Conservation (phyloP, 2,329 filamentous ascomycete genomes). For the Penicillium sp. region DNA sequence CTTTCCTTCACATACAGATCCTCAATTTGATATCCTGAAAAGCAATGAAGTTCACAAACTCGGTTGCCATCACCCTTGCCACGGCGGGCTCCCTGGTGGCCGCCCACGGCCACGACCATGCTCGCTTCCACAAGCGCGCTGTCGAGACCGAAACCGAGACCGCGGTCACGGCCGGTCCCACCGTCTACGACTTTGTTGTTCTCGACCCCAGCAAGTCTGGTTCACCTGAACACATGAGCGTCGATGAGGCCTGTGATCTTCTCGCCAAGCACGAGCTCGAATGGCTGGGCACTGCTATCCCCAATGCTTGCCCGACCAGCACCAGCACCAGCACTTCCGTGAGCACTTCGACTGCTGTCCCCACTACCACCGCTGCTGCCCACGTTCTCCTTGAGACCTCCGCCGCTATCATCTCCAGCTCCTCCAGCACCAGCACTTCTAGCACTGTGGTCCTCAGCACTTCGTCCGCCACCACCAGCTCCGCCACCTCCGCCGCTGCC, state of each 20-base stretch:
- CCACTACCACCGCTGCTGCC: conserved; percentile 39
- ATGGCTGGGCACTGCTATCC: conserved; percentile 67
- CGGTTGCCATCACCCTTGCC: conserved; percentile 45
- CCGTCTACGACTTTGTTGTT: conserved; percentile 73
- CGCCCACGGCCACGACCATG: conserved; percentile 49
- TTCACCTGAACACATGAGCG: conserved; percentile 27
- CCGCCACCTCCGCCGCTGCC: conserved; percentile 32
- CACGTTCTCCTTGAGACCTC: conserved; percentile 58
- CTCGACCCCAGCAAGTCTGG: conserved; percentile 56
- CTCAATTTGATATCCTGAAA: conserved; percentile 14
- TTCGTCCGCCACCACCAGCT: conserved; percentile 16
- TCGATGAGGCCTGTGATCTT: conserved; percentile 68
- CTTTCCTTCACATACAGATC: conserved; percentile 6
- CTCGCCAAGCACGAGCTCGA: conserved; percentile 67
- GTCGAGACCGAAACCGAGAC: conserved; percentile 47
- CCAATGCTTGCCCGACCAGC: conserved; percentile 53
- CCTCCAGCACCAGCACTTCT: conserved; percentile 25
- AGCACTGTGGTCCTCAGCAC: conserved; percentile 24
- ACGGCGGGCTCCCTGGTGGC: conserved; percentile 48
- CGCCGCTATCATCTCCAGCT: conserved; percentile 40
- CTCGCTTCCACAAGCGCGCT: conserved; percentile 48
- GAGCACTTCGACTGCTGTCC: conserved; percentile 26
- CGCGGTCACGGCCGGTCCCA: conserved; percentile 63
- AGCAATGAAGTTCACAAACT: conserved; percentile 47
- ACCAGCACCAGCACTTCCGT: conserved; percentile 28